Percentiles rank a stretch among this genome's conserved stretches.
Evolutionary conservation across 2,329 filamentous ascomycete species (phyloP).

Genomic region (Epichloe gansuensis): DNA sequence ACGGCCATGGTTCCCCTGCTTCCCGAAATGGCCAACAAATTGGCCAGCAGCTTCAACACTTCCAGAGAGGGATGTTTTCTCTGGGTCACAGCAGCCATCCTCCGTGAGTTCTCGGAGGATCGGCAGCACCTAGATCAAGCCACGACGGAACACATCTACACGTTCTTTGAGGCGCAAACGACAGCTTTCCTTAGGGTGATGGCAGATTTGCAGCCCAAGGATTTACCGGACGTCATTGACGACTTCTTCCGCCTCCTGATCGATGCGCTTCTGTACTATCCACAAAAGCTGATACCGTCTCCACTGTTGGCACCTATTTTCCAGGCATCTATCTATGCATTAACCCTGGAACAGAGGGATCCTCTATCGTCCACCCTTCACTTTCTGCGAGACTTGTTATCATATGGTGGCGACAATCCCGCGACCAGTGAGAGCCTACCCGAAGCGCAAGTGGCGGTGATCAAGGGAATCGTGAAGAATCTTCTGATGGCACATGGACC

Average conservation of each 20-base stretch:
- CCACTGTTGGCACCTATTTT: constrained; percentile 72
- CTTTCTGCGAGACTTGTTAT: constrained; percentile 82
- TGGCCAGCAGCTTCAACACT: constrained; percentile 71
- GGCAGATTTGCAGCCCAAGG: constrained; percentile 63
- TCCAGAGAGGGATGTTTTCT: constrained; percentile 93
- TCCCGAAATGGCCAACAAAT: constrained; percentile 73
- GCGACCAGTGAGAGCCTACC: constrained; percentile 47
- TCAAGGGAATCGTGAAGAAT: constrained; percentile 60
- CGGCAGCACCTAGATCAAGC: constrained; percentile 69
- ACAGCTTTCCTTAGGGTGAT: constrained; percentile 81
- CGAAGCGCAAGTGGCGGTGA: constrained; percentile 50
- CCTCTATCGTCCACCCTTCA: constrained; percentile 85
- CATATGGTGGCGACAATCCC: constrained; percentile 69
- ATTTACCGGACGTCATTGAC: constrained; percentile 77
- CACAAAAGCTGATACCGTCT: constrained; percentile 70
- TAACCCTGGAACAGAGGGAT: constrained; percentile 82
- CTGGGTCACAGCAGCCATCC: constrained; percentile 93
- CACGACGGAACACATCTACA: constrained; percentile 82
- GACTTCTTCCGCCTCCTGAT: constrained; percentile 92
- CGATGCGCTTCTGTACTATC: constrained; percentile 88
- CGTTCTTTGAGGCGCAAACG: constrained; percentile 89
- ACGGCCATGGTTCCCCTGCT: constrained; percentile 79
- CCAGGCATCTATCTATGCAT: constrained; percentile 72
- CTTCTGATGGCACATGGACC: constrained; percentile 62
- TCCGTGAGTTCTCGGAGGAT: constrained; percentile 90